Base-by-base conservation (phyloP, 352 stramenopile genomes). In the Thalassiosira ordinaria region DNA sequence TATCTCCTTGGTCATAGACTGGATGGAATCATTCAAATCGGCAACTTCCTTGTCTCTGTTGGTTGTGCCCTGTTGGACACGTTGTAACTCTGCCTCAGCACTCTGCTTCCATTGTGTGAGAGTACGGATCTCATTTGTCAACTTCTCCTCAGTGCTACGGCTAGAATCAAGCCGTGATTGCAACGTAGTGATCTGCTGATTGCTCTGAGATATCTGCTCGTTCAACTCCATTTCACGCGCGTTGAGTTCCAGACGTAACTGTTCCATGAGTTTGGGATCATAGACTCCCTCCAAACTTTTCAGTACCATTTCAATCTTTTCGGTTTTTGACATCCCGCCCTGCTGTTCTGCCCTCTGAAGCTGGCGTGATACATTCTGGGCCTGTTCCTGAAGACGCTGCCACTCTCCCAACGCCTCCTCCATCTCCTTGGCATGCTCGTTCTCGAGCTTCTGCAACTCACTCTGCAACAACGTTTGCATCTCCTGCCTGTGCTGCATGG, bases 221-320 rank as follows among this genome's bases (percentile, higher is more conserved):
- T 72, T 68, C 26, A 82, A 53, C 22, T 61, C 74, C 24, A 26
- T 20, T 22, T 73, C 65, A 16, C 31, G 53, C 39, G 39, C 52
- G 13, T 72, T 76, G 13, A 82, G 16, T 47, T 82, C 65, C 14
- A 67, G 14, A 1, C 61, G 47, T 14, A 82, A 51, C 31, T 82
- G 65, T 1, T 59, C 41, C 29, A 82, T 62, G 16, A 69, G 46
- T 35, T n/a, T 27, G 24, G 59, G 27, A n/a, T 74, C 56, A 35
- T 82, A 82, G 0, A 82, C 66, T 39, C 59, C 60, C 37, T 77
- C 56, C 18, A 77, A 68, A 29, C 65, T 82, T 26, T 56, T 57
- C 16, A 82, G 47, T 59, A 82, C 53, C 33, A 73, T 60, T 47
- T 82, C 74, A 49, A 82, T 75, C 55, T 39, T 82, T 68, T 82